Evolutionary conservation across 768 basidiomycete species (phyloP).

Genomic region (Serendipita vermifera): DNA sequence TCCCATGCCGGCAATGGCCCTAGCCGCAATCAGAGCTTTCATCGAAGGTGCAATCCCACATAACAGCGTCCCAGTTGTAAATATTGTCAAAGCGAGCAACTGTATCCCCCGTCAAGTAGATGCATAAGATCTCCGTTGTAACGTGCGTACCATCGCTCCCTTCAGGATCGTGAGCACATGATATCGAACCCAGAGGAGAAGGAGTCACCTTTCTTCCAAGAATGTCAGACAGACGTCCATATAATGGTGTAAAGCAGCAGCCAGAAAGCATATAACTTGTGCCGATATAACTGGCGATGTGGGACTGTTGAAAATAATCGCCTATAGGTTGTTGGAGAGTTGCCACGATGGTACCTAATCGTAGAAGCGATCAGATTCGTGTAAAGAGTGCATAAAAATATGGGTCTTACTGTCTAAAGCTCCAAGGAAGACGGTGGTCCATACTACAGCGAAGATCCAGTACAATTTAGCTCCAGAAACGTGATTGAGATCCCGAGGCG

Average conservation of each 20-base stretch:
- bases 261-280: conserved; percentile 78
- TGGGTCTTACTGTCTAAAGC: conserved; percentile 59
- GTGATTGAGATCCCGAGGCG: background rate
- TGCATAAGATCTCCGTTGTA: conserved; percentile 14
- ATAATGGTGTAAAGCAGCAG: conserved; percentile 77
- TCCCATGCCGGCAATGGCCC: conserved; percentile 83
- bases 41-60: conserved; percentile 84
- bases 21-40: conserved; percentile 63
- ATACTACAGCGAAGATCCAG: conserved; percentile 66
- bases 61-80: conserved; percentile 54
- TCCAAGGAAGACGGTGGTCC: conserved; percentile 73
- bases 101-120: conserved; percentile 16
- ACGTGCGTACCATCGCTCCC: conserved; percentile 71
- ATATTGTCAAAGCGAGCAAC: background rate
- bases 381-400: background rate
- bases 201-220: conserved; percentile 51
- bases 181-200: no score
- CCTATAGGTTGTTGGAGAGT: conserved; percentile 77
- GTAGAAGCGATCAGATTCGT: conserved; percentile 11
- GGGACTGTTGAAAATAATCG: conserved; percentile 63
- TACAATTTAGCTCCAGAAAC: background rate
- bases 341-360: conserved; percentile 67
- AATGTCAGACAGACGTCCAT: conserved; percentile 67
- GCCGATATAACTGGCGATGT: conserved; percentile 69
- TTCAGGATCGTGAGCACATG: no score